Percentiles rank a stretch among this genome's conserved stretches.
Conservation (phyloP, 2,329 filamentous ascomycete species). For the Claviceps fusiformis region DNA sequence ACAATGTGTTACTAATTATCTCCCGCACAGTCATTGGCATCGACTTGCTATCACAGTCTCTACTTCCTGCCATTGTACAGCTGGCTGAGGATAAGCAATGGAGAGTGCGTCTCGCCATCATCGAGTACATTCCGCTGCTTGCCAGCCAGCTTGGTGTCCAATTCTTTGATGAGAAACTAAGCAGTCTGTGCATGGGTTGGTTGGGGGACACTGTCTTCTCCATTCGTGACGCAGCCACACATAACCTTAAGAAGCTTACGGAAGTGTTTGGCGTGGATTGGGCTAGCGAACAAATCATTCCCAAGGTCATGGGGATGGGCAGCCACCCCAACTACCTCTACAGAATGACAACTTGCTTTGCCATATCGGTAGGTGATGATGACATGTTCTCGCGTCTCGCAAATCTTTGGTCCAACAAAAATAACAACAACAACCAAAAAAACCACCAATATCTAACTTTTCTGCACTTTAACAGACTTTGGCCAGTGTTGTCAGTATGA, state of each 20-base stretch:
- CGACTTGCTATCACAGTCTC: constrained; percentile 87
- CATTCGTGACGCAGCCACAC: constrained; percentile 91
- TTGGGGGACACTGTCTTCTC: constrained; percentile 97
- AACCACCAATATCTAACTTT: not conserved
- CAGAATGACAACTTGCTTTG: constrained; percentile 99
- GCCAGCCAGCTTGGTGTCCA: constrained; percentile 91
- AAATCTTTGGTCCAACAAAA: not conserved
- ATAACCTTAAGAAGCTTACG: constrained; percentile 95
- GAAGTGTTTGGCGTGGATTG: constrained; percentile 98
- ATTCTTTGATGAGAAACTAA: constrained; percentile 97
- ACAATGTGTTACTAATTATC: not conserved
- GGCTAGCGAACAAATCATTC: constrained; percentile 93
- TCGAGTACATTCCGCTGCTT: constrained; percentile 95
- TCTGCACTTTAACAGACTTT: constrained; percentile 52
- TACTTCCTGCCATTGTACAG: constrained; percentile 93
- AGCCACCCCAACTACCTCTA: constrained; percentile 98
- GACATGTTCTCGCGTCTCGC: no score
- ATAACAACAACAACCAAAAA: not conserved
- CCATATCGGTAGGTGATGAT: constrained; percentile 67
- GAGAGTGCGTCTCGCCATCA: constrained; percentile 94
- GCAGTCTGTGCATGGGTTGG: constrained; percentile 95
- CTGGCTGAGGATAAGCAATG: constrained; percentile 98
- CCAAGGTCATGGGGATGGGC: constrained; percentile 97
- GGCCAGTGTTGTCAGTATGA: constrained; percentile 80
- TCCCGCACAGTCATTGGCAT: constrained; percentile 72